phyloP scores from a whole-genome alignment of 768 basidiomycete genomes.

The Thelephora ganbajun region DNA sequence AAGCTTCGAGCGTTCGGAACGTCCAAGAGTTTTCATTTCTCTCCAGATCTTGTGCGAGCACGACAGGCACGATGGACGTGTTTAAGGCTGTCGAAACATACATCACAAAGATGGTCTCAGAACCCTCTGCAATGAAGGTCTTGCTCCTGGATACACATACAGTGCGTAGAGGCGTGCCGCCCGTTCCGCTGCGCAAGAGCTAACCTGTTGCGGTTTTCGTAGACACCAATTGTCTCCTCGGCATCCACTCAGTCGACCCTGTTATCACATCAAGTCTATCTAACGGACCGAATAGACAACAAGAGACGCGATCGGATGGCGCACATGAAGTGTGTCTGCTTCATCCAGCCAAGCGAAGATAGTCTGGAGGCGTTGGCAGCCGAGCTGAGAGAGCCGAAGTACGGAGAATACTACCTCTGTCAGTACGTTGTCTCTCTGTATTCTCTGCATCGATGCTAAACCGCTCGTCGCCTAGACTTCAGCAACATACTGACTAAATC shows the following conservation, averaged over 20 bases:
- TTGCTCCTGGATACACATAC: constrained; percentile 90
- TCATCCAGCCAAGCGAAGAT: constrained; percentile 70
- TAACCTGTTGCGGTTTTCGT: not conserved
- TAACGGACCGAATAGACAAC: constrained; percentile 97
- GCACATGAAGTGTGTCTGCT: constrained; percentile 95
- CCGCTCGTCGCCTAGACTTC: constrained; percentile 48
- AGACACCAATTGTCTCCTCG: constrained; percentile 94
- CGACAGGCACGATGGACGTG: constrained; percentile 59
- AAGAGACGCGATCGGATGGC: constrained; percentile 80
- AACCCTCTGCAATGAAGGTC: constrained; percentile 87
- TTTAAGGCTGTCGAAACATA: constrained; percentile 93
- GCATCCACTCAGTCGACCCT: constrained; percentile 90
- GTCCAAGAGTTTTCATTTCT: too few relatives aligned
- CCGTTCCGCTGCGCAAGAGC: not conserved
- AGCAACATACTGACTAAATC: constrained; percentile 86
- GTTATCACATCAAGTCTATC: constrained; percentile 90
- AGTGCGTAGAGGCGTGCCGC: constrained; percentile 30
- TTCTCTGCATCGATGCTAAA: not conserved
- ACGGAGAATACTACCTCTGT: constrained; percentile 99
- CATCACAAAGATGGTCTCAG: constrained; percentile 76
- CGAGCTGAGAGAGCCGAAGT: constrained; percentile 83
- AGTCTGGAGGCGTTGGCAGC: constrained; percentile 72
- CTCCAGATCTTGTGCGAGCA: not conserved
- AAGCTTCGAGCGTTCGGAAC: too few relatives aligned
- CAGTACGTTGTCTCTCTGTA: constrained; percentile 48